Base-by-base conservation (phyloP, 2,329 filamentous ascomycete genomes). In the Ophiostoma montium region DNA sequence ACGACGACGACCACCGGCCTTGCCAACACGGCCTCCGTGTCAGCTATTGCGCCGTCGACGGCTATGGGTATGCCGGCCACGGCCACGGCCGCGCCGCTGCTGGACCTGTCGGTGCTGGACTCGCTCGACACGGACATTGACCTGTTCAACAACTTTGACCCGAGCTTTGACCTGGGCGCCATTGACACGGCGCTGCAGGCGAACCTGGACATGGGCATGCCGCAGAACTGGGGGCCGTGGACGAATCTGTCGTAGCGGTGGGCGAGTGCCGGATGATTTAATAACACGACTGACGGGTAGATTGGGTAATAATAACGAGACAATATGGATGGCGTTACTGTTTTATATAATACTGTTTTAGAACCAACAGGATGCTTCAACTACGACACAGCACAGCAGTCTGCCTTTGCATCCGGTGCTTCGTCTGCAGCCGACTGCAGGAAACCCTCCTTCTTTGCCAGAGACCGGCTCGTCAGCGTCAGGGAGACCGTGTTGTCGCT, bases 171-270 rank as follows among this genome's bases (percentile, higher is more conserved):
- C 46, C 55, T 77, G 1, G 67, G 66, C 21, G 72, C 72, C 0
- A 70, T 76, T 21, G 73, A 77, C 54, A 71, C 74, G 16, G 72
- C 70, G 0, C 59, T 76, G 0, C 72, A 75, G 50, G 71, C 72
- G 0, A 75, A 75, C 48, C 60, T 77, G 3, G 74, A 76, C 43
- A 71, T 76, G 46, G 70, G 69, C 0, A 61, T 71, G 12, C 73
- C 72, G 0, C 67, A 72, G 1, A 74, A 73, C 38, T 76, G 72
- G 72, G 52, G 55, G 3, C 52, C 57, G 1, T 60, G 57, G 57
- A 53, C 33, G 19, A 46, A 52, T 23, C 2, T 50, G 7, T 35
- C 23, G 1, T 55, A 44, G 27, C 12, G 16, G n/a, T 35, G 33
- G 33, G 33, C 15, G 33, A 11, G 5, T 35, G 33, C n/a, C n/a